These are phyloP conservation scores for Blastocystis sp. DNA, from an alignment of 352 stramenopile genomes.

Conservation along the genomic window DNA sequence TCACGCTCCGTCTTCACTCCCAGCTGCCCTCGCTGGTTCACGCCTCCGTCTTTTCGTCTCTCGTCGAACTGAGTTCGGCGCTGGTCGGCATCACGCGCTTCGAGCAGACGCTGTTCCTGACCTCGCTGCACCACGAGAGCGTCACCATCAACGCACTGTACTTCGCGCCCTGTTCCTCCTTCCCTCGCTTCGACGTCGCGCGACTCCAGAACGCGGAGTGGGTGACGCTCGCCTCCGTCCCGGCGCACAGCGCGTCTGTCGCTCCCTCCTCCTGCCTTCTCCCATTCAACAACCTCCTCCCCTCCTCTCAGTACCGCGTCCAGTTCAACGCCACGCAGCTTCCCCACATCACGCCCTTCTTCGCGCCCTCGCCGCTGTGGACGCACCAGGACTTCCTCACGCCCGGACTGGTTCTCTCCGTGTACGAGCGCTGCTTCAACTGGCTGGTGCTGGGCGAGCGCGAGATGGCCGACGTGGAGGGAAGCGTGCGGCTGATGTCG, in stretches of 20 bases:
- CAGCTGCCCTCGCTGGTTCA: not conserved
- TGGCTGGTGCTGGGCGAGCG: slow-evolving; percentile 5
- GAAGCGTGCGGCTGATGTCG: not conserved
- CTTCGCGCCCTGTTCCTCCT: not conserved
- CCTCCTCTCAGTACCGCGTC: slow-evolving; percentile 1
- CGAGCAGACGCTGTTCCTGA: not conserved
- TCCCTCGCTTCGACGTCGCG: not conserved
- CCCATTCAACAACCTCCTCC: not conserved
- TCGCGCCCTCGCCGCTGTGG: not conserved
- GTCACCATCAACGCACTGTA: not conserved
- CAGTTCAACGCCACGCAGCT: not conserved
- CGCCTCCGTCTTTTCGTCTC: not conserved
- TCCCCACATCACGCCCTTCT: not conserved
- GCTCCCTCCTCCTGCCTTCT: not conserved
- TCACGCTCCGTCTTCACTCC: not conserved
- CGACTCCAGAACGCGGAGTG: not conserved
- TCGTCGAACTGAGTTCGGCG: not conserved
- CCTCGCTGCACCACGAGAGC: not conserved
- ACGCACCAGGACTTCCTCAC: not conserved
- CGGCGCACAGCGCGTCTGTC: not conserved
- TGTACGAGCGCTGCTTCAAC: slow-evolving; percentile 1
- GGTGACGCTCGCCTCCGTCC: not conserved
- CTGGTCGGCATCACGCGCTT: not conserved
- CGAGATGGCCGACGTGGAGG: not conserved
- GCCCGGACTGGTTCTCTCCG: slow-evolving; percentile 33